Evolutionary conservation across 2,329 filamentous ascomycete genomes (phyloP).

Genomic region (Samsoniella hepiali): DNA sequence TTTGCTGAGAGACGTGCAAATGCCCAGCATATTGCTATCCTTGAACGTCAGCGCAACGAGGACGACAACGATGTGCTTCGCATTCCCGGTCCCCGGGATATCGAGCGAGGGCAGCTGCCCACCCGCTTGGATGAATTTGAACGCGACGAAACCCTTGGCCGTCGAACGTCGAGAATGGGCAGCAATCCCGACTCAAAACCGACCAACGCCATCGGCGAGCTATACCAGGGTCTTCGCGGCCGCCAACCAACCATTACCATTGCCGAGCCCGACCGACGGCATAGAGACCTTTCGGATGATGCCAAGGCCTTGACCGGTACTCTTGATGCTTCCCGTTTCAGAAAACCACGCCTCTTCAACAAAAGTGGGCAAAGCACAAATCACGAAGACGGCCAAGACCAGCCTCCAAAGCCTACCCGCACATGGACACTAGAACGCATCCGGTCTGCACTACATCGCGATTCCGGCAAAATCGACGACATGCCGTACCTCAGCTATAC

Average conservation of each 20-base stretch:
- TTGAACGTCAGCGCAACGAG: slow-evolving; percentile 78
- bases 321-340: slow-evolving; percentile 41
- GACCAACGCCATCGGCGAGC: neutral
- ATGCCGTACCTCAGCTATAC: slow-evolving; percentile 94
- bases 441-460: slow-evolving; percentile 52
- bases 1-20: slow-evolving; percentile 52
- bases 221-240: slow-evolving; percentile 27
- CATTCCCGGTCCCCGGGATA: slow-evolving; percentile 89
- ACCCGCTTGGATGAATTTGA: slow-evolving; percentile 45
- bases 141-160: slow-evolving; percentile 26
- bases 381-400: slow-evolving; percentile 30
- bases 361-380: slow-evolving; percentile 35
- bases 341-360: slow-evolving; percentile 41
- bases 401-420: slow-evolving; percentile 21
- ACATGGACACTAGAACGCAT: slow-evolving; percentile 58
- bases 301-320: slow-evolving; percentile 40
- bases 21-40: slow-evolving; percentile 82
- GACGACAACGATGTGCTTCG: slow-evolving; percentile 68
- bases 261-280: slow-evolving; percentile 53
- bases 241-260: slow-evolving; percentile 62
- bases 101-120: slow-evolving; percentile 76
- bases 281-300: slow-evolving; percentile 41
- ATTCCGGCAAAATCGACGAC: slow-evolving; percentile 44
- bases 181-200: neutral
- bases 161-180: neutral